phyloP scores from a whole-genome alignment of 208 protist species.

The Naegleria lovaniensis region DNA sequence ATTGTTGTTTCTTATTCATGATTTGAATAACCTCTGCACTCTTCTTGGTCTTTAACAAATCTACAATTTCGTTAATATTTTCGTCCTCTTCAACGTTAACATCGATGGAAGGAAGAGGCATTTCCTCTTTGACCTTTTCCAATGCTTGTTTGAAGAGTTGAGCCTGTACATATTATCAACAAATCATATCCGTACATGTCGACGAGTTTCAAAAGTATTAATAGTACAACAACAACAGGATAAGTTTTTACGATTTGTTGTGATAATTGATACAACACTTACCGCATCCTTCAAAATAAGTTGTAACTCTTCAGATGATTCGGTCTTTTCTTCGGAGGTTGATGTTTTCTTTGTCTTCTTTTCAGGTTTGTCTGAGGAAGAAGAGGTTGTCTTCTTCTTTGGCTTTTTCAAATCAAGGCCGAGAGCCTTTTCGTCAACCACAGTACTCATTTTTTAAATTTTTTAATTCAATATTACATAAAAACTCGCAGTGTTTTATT shows the following conservation, averaged over 20 bases:
- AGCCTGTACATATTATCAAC: neutral
- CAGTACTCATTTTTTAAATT: neutral
- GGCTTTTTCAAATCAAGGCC: constrained; percentile 28
- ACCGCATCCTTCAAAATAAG: neutral
- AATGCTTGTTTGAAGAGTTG: neutral
- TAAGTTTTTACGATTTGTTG: too few species aligned
- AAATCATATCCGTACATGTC: too few species aligned
- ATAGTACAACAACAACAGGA: too few species aligned
- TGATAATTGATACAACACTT: neutral
- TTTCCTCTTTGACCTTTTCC: neutral
- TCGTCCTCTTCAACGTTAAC: neutral
- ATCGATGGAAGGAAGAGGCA: neutral
- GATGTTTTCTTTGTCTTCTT: constrained; percentile 31
- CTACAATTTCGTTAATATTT: neutral
- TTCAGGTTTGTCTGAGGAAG: neutral
- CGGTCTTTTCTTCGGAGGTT: neutral
- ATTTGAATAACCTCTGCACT: neutral
- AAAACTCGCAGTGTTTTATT: too few species aligned
- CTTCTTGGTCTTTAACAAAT: neutral
- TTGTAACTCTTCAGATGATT: neutral
- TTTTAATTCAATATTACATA: too few species aligned
- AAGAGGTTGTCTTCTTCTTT: constrained; percentile 35
- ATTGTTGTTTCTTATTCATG: neutral
- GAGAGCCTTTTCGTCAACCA: neutral
- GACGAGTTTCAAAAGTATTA: too few species aligned